Evolutionary conservation across 2,329 filamentous ascomycete species (phyloP), one percentile per base, ranked within the genome.

Genomic region (Aspergillus sp.): DNA sequence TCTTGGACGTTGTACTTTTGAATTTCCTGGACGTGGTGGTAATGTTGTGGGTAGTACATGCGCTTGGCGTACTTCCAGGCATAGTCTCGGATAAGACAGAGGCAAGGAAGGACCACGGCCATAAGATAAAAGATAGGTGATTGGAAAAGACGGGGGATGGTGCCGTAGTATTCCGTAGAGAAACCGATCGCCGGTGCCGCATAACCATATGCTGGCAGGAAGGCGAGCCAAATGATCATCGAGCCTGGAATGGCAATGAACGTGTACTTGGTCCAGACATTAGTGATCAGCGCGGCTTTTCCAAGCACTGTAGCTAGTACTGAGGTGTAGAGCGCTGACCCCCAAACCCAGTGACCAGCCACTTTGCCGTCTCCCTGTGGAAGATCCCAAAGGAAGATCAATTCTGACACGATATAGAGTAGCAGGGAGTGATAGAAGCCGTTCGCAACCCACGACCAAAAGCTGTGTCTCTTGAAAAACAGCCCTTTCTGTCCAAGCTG

Each of bases 1-100:
- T 98, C 93, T 72, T 98, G 93, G 48, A 98, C 95, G 60, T 98
- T 98, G 73, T 97, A 98, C 72, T 98, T 98, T 69, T 98, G 93
- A 57, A 98, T 98, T 73, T 98, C 93, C 69, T 98, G 93, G 51
- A 98, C 93, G 66, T 98, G 93, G 59, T 98, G 93, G 62, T 98
- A 98, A 35, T 88, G 83, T 70, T 96, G 87, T 19, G 93, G 93
- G 56, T 84, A 85, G 72, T 97, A 98, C 90, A 98, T 96, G 53
- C 93, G 81, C 76, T 95, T 96, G 49, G 82, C 83, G 58, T 97
- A 98, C 75, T 98, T 98, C 90, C 91, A 98, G 3, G 85, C 83
- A 67, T 95, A 88, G 65, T 98, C 93, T 58, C 93, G 79, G 40
- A 90, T 69, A 39, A 98, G 76, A 66, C 91, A 97, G 39, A 96